These are phyloP conservation scores for Paramecium biaurelia DNA, from an alignment of 73 alveolate species.

Conservation along the genomic window DNA sequence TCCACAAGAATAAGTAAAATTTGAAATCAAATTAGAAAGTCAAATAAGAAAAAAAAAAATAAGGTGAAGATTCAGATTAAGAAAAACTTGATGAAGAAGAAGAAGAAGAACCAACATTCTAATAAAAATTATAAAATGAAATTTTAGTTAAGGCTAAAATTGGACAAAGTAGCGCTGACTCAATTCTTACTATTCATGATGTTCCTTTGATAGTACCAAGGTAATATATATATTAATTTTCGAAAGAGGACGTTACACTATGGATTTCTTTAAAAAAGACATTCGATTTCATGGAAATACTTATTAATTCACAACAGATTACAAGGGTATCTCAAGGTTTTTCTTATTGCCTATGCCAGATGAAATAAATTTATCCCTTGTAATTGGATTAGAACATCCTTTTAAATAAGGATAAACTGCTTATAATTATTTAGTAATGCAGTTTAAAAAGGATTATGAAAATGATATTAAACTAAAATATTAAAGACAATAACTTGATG, in stretches of 20 bases:
- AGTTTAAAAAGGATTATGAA: not conserved
- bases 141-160: constrained; percentile 14
- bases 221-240: not conserved
- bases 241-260: not conserved
- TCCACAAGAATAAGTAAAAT: not conserved
- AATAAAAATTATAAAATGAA: not conserved
- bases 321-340: not conserved
- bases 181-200: not conserved
- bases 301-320: not conserved
- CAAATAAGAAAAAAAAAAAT: not conserved
- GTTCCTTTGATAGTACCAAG: constrained; percentile 4
- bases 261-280: constrained; percentile 20
- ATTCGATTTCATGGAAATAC: constrained; percentile 36
- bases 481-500: not conserved
- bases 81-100: constrained; percentile 20
- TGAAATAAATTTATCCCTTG: constrained; percentile 19
- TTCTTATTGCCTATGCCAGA: constrained; percentile 42
- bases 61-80: not conserved
- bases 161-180: not conserved
- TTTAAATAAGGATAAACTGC: constrained; percentile 28
- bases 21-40: not conserved
- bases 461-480: not conserved
- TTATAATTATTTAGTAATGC: not conserved
- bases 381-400: constrained; percentile 1
- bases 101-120: constrained; percentile 15